Evolutionary conservation across 1,284 basidiomycete species (phyloP).

Genomic region (Gyrodon tennesseensis): DNA sequence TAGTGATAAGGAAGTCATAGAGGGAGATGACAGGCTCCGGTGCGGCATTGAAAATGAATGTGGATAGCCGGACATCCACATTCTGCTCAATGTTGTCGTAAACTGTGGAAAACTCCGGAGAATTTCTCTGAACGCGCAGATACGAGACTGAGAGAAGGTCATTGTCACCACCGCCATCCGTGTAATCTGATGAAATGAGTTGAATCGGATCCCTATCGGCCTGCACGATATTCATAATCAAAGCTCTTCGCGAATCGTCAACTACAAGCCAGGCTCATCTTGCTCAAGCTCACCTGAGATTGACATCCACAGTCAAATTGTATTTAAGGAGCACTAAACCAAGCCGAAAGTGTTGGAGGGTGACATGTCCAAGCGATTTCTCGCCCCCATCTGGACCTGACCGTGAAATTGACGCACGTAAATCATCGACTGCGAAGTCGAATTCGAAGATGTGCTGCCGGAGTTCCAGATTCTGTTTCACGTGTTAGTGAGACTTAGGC

Average conservation of each 20-base stretch:
- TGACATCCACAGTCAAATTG: slow-evolving; percentile 87
- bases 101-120: slow-evolving; percentile 81
- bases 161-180: slow-evolving; percentile 53
- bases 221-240: slow-evolving; percentile 72
- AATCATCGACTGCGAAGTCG: slow-evolving; percentile 83
- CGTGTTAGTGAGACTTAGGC: slow-evolving; percentile 29
- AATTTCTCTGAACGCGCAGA: slow-evolving; percentile 75
- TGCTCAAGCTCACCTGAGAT: slow-evolving; percentile 59
- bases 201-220: slow-evolving; percentile 59
- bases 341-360: slow-evolving; percentile 80
- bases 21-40: slow-evolving; percentile 91
- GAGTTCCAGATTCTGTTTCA: slow-evolving; percentile 54
- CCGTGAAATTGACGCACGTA: slow-evolving; percentile 84
- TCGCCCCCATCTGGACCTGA: slow-evolving; percentile 63
- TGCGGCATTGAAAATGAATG: slow-evolving; percentile 86
- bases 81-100: slow-evolving; percentile 90
- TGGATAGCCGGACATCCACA: slow-evolving; percentile 88
- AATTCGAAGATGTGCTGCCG: slow-evolving; percentile 89
- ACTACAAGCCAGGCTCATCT: background rate
- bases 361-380: slow-evolving; percentile 74
- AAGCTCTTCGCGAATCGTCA: slow-evolving; percentile 51
- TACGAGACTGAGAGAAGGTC: slow-evolving; percentile 89
- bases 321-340: slow-evolving; percentile 75
- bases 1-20: slow-evolving; percentile 98
- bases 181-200: slow-evolving; percentile 73